Evolutionary conservation across 495 filamentous ascomycete species (phyloP).

Genomic region (Acidomyces sp.): DNA sequence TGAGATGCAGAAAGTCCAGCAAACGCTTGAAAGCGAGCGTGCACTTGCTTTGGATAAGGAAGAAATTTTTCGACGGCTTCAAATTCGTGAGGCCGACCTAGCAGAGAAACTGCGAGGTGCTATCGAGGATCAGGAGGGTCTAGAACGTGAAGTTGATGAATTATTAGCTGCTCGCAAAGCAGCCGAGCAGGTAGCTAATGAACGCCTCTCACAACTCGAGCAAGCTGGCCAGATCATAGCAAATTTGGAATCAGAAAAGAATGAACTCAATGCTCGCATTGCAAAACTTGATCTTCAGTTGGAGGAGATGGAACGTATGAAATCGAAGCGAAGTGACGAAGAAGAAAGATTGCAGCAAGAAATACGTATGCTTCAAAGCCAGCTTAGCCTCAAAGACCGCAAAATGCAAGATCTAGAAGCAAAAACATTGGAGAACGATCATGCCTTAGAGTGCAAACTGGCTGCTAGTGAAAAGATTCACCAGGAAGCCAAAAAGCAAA

Average conservation of each 20-base stretch:
- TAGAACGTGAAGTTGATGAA: conserved; percentile 86
- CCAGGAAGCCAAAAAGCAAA: conserved; percentile 52
- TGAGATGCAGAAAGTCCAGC: conserved; percentile 78
- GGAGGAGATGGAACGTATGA: conserved; percentile 48
- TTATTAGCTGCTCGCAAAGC: conserved; percentile 81
- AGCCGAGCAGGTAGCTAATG: conserved; percentile 70
- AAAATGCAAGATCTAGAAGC: conserved; percentile 79
- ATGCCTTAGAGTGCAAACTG: conserved; percentile 81
- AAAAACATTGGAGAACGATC: conserved; percentile 71
- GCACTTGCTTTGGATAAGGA: conserved; percentile 93
- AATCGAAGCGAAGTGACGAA: conserved; percentile 54
- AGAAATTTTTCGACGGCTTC: conserved; percentile 93
- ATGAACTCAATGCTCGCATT: conserved; percentile 52
- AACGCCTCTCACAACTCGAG: conserved; percentile 69
- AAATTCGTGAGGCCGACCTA: conserved; percentile 74
- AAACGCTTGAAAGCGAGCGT: conserved; percentile 88
- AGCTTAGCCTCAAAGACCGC: conserved; percentile 75
- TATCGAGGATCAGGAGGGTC: conserved; percentile 85
- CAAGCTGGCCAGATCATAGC: conserved; percentile 80
- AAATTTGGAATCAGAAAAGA: conserved; percentile 72
- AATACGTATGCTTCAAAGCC: conserved; percentile 83
- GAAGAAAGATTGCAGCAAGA: conserved; percentile 66
- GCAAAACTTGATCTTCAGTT: conserved; percentile 54
- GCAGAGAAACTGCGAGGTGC: conserved; percentile 84
- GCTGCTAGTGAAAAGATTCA: conserved; percentile 70